Evolutionary conservation across 495 filamentous ascomycete species (phyloP).

Genomic region (Mycothermus thermophilus): DNA sequence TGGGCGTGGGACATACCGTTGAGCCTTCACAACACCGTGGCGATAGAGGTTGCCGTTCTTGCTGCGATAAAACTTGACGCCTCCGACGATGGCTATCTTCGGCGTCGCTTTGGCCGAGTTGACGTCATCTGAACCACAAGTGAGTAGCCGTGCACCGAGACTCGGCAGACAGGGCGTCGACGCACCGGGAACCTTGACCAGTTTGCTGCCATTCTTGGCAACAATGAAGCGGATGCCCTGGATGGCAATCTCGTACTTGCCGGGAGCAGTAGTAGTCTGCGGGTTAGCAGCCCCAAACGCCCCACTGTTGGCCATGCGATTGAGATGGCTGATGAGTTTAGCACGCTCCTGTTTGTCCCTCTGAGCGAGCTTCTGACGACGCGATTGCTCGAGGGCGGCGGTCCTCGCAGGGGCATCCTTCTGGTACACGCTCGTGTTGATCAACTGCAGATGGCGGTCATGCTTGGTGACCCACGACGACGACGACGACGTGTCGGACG

Average conservation of each 20-base stretch:
- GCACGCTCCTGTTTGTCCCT: constrained; percentile 52
- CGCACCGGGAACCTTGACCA: constrained; percentile 59
- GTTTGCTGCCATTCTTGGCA: constrained; percentile 67
- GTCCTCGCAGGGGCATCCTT: constrained; percentile 55
- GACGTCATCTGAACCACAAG: constrained; percentile 50
- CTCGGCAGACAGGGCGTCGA: too few species aligned
- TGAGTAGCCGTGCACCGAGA: too few species aligned
- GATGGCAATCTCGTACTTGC: constrained; percentile 53
- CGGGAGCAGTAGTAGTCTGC: constrained; percentile 15
- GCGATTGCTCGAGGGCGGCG: constrained; percentile 60
- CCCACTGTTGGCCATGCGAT: constrained; percentile 24
- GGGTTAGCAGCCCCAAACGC: constrained; percentile 22
- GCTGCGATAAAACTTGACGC: constrained; percentile 76
- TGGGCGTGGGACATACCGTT: constrained; percentile 40
- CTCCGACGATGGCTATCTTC: constrained; percentile 61
- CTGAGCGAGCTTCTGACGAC: constrained; percentile 43
- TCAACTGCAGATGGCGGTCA: constrained; percentile 78
- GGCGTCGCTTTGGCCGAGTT: constrained; percentile 59
- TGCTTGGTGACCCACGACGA: constrained; percentile 61
- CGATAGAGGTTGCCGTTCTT: constrained; percentile 87
- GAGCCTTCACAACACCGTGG: constrained; percentile 50
- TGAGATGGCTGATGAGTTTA: constrained; percentile 37
- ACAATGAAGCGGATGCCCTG: constrained; percentile 68
- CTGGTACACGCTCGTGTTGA: constrained; percentile 73
- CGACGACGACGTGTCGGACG: constrained; percentile 27